phyloP scores from a whole-genome alignment of 1,139 yeast species.

The Chernovozyma aurita region DNA sequence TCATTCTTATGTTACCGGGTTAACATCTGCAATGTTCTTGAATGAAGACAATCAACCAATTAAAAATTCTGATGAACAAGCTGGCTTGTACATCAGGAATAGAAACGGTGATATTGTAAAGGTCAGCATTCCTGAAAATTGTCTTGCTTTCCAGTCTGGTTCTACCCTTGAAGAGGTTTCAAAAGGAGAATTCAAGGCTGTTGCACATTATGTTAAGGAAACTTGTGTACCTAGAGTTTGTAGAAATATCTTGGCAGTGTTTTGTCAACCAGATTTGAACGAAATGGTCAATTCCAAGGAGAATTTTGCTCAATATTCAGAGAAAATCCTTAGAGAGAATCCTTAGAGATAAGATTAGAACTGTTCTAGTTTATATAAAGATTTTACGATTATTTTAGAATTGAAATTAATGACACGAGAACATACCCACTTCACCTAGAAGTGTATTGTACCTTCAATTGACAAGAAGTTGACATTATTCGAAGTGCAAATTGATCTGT shows the following conservation, averaged over 20 bases:
- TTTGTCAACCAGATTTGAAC: slow-evolving; percentile 58
- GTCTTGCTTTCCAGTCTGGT: slow-evolving; percentile 64
- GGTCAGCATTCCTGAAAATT: slow-evolving; percentile 52
- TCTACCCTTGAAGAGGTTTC: slow-evolving; percentile 55
- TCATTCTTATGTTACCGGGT: slow-evolving; percentile 60
- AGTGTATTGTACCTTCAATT: no score
- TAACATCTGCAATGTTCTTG: slow-evolving; percentile 54
- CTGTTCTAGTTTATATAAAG: no score
- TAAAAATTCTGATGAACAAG: slow-evolving; percentile 25
- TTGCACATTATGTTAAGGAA: slow-evolving; percentile 57
- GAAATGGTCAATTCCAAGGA: slow-evolving; percentile 41
- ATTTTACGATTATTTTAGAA: no score
- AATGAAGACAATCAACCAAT: slow-evolving; percentile 36
- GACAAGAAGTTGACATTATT: no score
- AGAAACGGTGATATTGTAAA: slow-evolving; percentile 43
- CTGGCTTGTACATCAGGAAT: slow-evolving; percentile 53
- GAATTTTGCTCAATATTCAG: slow-evolving; percentile 49
- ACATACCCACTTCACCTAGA: no score
- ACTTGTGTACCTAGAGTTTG: slow-evolving; percentile 31
- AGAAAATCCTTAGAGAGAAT: slow-evolving; percentile 29
- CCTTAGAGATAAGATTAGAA: no score
- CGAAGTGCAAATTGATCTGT: no score
- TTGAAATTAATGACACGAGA: no score
- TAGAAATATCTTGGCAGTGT: slow-evolving; percentile 59
- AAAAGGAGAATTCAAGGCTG: slow-evolving; percentile 50